A percentile compares a stretch with the other conserved stretches of the same genome.
Evolutionary conservation across 179 eudicot genomes (phyloP).

Genomic region (Vitellaria paradoxa): DNA sequence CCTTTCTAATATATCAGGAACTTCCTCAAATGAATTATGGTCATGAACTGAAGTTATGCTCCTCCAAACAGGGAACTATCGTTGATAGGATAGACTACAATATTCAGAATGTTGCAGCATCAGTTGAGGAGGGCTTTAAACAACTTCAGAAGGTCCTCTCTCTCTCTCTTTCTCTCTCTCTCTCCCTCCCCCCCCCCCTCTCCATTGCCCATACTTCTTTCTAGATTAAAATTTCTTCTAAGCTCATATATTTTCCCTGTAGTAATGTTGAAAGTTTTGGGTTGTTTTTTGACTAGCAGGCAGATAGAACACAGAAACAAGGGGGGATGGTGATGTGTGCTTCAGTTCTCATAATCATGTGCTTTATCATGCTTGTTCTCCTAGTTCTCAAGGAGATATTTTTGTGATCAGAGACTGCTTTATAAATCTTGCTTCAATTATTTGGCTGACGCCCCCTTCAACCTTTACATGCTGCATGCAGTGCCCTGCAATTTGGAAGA

Average conservation of each 20-base stretch:
- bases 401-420: slow-evolving; percentile 27
- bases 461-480: slow-evolving; percentile 8
- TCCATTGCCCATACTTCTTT: too few species aligned
- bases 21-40: neutral
- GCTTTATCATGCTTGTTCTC: slow-evolving; percentile 78
- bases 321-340: slow-evolving; percentile 84
- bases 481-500: neutral
- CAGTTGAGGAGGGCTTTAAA: slow-evolving; percentile 74
- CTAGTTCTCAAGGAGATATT: slow-evolving; percentile 65
- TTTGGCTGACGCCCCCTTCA: neutral
- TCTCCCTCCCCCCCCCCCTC: neutral
- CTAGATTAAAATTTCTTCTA: neutral
- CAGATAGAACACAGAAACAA: slow-evolving; percentile 67
- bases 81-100: slow-evolving; percentile 86
- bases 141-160: slow-evolving; percentile 70
- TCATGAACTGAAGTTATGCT: neutral
- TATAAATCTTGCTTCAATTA: neutral
- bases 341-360: slow-evolving; percentile 74
- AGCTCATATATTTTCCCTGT: neutral
- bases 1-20: neutral
- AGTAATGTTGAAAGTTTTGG: slow-evolving; percentile 5
- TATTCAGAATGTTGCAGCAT: slow-evolving; percentile 75
- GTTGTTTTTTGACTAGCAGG: slow-evolving; percentile 38
- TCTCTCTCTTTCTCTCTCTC: neutral
- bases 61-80: slow-evolving; percentile 67